phyloP scores from a whole-genome alignment of 2,329 filamentous ascomycete species.

The Teratosphaeria epicoccoides region DNA sequence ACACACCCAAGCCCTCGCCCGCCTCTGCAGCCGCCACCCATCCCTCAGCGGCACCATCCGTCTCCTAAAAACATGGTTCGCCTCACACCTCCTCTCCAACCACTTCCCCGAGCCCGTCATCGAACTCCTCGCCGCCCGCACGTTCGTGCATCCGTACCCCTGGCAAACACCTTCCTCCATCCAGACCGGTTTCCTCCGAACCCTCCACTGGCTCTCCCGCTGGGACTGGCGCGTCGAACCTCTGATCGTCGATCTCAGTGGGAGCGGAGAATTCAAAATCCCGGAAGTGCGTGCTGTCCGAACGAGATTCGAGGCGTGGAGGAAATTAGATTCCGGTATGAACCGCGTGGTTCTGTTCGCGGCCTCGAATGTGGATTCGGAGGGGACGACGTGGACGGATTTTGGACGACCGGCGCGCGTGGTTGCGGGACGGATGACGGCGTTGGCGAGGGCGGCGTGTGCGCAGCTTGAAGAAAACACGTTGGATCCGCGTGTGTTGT shows the following conservation, averaged over 20 bases:
- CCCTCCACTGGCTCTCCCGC: slow-evolving; percentile 64
- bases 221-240: slow-evolving; percentile 91
- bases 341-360: slow-evolving; percentile 73
- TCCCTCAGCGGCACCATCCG: slow-evolving; percentile 73
- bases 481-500: slow-evolving; percentile 48
- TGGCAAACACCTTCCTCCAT: slow-evolving; percentile 68
- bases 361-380: slow-evolving; percentile 65
- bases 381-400: slow-evolving; percentile 72
- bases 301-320: slow-evolving; percentile 73
- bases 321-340: slow-evolving; percentile 79
- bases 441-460: slow-evolving; percentile 66
- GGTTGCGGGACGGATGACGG: slow-evolving; percentile 71
- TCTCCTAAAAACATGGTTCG: slow-evolving; percentile 82
- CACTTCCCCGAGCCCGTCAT: slow-evolving; percentile 73
- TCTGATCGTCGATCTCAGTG: slow-evolving; percentile 61
- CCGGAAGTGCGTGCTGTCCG: slow-evolving; percentile 50
- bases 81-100: slow-evolving; percentile 63
- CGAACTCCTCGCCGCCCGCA: slow-evolving; percentile 68
- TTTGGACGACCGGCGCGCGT: slow-evolving; percentile 67
- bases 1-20: slow-evolving; percentile 71
- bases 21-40: slow-evolving; percentile 68
- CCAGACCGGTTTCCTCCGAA: slow-evolving; percentile 70
- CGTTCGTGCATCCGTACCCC: slow-evolving; percentile 72
- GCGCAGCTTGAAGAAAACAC: slow-evolving; percentile 35
- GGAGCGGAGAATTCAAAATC: slow-evolving; percentile 43